Percentiles rank a stretch among this genome's conserved stretches.
Conservation (phyloP, 495 filamentous ascomycete species). For the Mytilinidion resinicola region DNA sequence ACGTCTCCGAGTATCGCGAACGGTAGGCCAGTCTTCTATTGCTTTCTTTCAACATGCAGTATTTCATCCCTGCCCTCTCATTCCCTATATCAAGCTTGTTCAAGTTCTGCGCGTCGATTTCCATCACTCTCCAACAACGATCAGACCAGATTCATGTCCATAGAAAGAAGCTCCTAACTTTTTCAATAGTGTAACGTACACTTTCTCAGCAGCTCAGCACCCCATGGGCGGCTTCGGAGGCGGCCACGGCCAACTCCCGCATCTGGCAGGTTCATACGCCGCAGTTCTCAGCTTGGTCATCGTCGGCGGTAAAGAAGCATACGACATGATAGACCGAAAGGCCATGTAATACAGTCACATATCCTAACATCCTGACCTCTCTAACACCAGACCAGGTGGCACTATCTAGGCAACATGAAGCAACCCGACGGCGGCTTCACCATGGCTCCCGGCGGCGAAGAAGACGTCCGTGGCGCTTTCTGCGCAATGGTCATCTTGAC, state of each 20-base stretch:
- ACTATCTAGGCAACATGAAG: conserved; percentile 79
- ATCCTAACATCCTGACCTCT: neutral
- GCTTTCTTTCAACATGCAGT: conserved; percentile 2
- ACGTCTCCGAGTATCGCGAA: conserved; percentile 62
- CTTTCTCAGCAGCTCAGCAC: conserved; percentile 76
- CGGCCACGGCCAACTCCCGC: conserved; percentile 81
- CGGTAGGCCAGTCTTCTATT: conserved; percentile 40
- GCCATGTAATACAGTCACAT: conserved; percentile 53
- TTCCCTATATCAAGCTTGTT: neutral
- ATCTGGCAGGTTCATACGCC: conserved; percentile 83
- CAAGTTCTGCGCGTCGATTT: neutral
- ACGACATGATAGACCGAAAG: conserved; percentile 69
- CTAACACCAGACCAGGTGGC: conserved; percentile 50
- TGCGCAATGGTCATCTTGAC: conserved; percentile 78
- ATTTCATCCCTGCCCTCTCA: too few relatives aligned
- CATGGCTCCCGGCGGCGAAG: conserved; percentile 74
- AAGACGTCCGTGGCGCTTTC: conserved; percentile 89
- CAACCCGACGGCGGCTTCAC: conserved; percentile 77
- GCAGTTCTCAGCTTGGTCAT: conserved; percentile 68
- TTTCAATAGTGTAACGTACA: conserved; percentile 53
- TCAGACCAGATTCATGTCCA: neutral
- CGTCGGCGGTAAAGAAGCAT: conserved; percentile 65
- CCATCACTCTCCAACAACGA: neutral
- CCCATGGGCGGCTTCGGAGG: conserved; percentile 82
- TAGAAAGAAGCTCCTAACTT: neutral